Evolutionary conservation across 805 yeast genomes (phyloP).

Genomic region (Myxozyma nipponensis): DNA sequence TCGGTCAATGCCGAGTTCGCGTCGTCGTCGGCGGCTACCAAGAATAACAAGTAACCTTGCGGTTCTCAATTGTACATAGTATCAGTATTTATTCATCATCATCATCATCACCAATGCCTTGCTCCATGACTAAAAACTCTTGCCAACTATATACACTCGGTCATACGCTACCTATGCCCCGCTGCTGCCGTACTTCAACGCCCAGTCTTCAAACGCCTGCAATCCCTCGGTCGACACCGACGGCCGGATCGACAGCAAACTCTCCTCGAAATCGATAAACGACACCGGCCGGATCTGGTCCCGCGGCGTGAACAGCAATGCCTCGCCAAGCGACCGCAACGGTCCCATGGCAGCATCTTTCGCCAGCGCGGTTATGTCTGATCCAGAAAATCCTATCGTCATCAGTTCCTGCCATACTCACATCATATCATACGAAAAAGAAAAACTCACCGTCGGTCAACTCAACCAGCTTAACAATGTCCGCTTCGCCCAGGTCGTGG

Average conservation of each 20-base stretch:
- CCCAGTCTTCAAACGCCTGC: constrained; percentile 83
- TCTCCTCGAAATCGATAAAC: constrained; percentile 66
- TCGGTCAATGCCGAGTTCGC: too few relatives aligned
- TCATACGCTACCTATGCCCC: constrained; percentile 56
- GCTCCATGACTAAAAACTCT: neutral
- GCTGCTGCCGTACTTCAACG: constrained; percentile 76
- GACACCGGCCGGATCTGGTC: constrained; percentile 74
- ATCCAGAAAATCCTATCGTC: constrained; percentile 61
- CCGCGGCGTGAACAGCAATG: constrained; percentile 61
- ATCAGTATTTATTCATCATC: too few relatives aligned
- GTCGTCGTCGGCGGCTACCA: too few relatives aligned
- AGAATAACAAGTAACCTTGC: too few relatives aligned
- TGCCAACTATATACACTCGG: neutral
- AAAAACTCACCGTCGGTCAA: constrained; percentile 56
- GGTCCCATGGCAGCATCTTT: constrained; percentile 99
- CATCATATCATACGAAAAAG: neutral
- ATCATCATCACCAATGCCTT: neutral
- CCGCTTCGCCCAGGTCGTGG: constrained; percentile 61
- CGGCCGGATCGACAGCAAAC: constrained; percentile 77
- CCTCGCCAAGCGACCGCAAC: constrained; percentile 81
- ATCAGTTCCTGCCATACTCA: neutral
- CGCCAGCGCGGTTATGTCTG: constrained; percentile 88
- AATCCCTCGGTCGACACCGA: constrained; percentile 84
- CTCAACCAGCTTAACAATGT: constrained; percentile 55
- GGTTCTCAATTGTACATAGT: neutral